Evolutionary conservation across 1,139 yeast genomes (phyloP), one percentile per base, ranked within the genome.

Genomic region (Saccharomyces hybrid): DNA sequence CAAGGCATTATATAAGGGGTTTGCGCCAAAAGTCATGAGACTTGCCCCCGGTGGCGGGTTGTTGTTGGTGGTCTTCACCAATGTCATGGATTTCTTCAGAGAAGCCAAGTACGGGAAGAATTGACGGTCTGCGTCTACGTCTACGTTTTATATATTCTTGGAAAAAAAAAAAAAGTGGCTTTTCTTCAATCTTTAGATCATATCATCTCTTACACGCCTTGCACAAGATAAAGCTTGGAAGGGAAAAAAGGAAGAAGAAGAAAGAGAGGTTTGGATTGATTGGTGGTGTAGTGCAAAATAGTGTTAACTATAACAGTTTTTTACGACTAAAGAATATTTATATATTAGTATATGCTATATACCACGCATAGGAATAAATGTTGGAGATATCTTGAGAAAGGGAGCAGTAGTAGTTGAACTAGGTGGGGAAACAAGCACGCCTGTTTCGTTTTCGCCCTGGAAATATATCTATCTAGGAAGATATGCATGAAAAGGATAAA

Each of bases 21-120:
- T 93, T 81, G 72, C 91, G 64, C 99, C 99, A 64, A 95, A 95
- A 79, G 98, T 95, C 25, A 79, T 95, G 71, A 86, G 99, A 80
- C 80, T 95, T 64, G 99, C 99, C 54, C 99, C 99, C 58, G 99
- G 99, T 69, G 99, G 99, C 70, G 99, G 99, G 77, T 91, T 95
- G 64, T 77, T 95, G 68, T 80, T 93, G 71, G 98, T 95, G 54
- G 99, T 95, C 20, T 93, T 90, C 78, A 89, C 97, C 52, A 79
- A 91, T 46, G 84, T 93, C 65, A 90, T 91, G 96, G 97, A 91
- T 71, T 88, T 90, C 77, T 93, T 93, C 78, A 81, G 96, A 75
- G 76, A 57, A 34, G 53, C 60, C 62, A 59, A 50, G 26, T 44
- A 50, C 31, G 52, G 52, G 1, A 50, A 50, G n/a, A 38, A 38